Conservation (phyloP, 1,139 yeast species). For the Candida glucosophila region DNA sequence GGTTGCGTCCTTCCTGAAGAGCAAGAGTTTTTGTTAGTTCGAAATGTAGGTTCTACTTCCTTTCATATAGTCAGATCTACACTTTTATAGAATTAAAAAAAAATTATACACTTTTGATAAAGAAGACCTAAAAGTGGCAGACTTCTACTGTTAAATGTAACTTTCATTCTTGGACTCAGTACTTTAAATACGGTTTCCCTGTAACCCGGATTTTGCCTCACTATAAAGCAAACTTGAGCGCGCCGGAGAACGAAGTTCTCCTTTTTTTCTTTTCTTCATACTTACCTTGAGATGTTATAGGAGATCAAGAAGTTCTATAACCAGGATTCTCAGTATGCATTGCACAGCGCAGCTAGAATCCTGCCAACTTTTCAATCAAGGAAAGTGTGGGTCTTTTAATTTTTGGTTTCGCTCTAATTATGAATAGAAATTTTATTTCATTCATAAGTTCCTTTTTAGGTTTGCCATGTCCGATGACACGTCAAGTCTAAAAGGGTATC, state of each 20-base stretch:
- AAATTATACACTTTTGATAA: no score
- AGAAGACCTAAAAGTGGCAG: no score
- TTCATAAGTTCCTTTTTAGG: conserved; percentile 4
- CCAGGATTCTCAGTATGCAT: conserved; percentile 58
- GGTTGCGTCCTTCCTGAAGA: conserved; percentile 46
- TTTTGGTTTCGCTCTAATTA: conserved; percentile 51
- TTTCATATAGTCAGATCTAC: conserved; percentile 1
- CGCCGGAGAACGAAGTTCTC: no score
- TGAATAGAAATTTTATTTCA: conserved; percentile 7
- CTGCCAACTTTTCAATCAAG: conserved; percentile 41
- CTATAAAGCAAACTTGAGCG: conserved; percentile 5
- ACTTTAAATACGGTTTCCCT: no score
- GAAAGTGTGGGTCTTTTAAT: conserved; percentile 77
- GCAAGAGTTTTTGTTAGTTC: conserved; percentile 22
- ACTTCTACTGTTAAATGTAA: no score
- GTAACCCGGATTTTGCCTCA: conserved; percentile 6
- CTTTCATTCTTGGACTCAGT: no score
- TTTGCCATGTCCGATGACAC: conserved; percentile 3
- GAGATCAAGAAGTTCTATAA: conserved; percentile 93
- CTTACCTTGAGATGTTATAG: conserved; percentile 97
- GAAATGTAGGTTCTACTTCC: conserved; percentile 42
- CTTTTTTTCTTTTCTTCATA: conserved; percentile 52
- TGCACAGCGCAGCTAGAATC: conserved; percentile 59
- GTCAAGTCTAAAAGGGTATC: no score
- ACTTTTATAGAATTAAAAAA: conserved; percentile 2